phyloP scores from a whole-genome alignment of 371 early-diverging fungal genomes.

The Zopfochytrium polystomum region DNA sequence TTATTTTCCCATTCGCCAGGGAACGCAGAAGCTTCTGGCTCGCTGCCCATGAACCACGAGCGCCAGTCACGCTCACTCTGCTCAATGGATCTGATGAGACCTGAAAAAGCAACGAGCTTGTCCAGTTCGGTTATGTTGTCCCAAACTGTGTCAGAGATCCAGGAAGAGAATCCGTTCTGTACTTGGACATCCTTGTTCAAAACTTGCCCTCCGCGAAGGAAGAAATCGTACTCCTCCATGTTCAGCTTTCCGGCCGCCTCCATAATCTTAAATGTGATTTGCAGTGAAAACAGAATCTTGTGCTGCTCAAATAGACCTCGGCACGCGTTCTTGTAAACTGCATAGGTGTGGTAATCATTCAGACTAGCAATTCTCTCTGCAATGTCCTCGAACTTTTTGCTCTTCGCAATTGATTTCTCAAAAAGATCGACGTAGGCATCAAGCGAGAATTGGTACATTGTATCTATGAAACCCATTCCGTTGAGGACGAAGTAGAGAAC shows the following conservation, averaged over 20 bases:
- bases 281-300: slow-evolving; percentile 57
- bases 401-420: slow-evolving; percentile 61
- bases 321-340: slow-evolving; percentile 52
- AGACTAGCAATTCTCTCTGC: slow-evolving; percentile 62
- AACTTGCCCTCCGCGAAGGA: slow-evolving; percentile 60
- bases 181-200: slow-evolving; percentile 59
- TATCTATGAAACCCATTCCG: slow-evolving; percentile 60
- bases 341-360: slow-evolving; percentile 61
- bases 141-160: slow-evolving; percentile 66
- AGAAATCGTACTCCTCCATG: slow-evolving; percentile 59
- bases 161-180: slow-evolving; percentile 59
- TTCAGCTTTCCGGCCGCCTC: slow-evolving; percentile 46
- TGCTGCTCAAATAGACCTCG: slow-evolving; percentile 60
- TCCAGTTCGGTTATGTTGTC: slow-evolving; percentile 56
- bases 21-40: slow-evolving; percentile 57
- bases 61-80: slow-evolving; percentile 64
- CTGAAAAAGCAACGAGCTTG: slow-evolving; percentile 58
- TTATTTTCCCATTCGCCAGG: slow-evolving; percentile 57
- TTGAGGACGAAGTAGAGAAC: slow-evolving; percentile 64
- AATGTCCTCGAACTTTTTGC: slow-evolving; percentile 56
- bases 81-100: slow-evolving; percentile 56
- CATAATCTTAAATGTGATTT: slow-evolving; percentile 59
- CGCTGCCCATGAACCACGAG: slow-evolving; percentile 60
- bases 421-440: slow-evolving; percentile 62
- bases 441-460: slow-evolving; percentile 61